Conservation (phyloP, 257 asterid genomes). For the Nemophila menziesii region DNA sequence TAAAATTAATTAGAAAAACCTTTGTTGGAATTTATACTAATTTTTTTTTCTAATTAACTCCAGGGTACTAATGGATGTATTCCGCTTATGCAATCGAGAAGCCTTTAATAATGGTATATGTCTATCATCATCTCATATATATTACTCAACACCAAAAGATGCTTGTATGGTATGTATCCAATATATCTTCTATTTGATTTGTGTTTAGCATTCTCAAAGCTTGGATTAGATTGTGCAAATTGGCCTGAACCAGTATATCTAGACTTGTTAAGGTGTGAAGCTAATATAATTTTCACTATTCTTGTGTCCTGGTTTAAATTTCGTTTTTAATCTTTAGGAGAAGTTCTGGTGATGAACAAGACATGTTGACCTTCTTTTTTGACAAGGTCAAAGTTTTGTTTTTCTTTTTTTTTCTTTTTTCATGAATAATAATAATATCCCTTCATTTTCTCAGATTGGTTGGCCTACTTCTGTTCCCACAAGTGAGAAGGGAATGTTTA, state of each 20-base stretch:
- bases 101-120: conserved; percentile 76
- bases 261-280: conserved; percentile 37
- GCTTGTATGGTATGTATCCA: not conserved
- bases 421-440: not conserved
- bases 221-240: conserved; percentile 97
- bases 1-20: not conserved
- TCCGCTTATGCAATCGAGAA: conserved; percentile 61
- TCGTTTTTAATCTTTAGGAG: conserved; percentile 33
- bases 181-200: conserved; percentile 22
- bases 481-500: conserved; percentile 60
- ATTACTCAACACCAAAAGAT: conserved; percentile 2
- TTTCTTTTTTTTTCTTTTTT: not conserved
- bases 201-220: conserved; percentile 73
- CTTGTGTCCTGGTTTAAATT: too few relatives aligned
- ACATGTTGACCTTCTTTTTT: conserved; percentile 73
- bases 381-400: conserved; percentile 50
- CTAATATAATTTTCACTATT: not conserved
- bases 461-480: conserved; percentile 97
- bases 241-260: conserved; percentile 88
- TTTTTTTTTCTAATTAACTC: conserved; percentile 14
- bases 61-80: conserved; percentile 90
- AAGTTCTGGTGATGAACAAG: conserved; percentile 84
- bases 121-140: conserved; percentile 9
- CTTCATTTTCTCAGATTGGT: conserved; percentile 55
- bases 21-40: not conserved